Base-by-base conservation (phyloP, 352 stramenopile species). In the Phytophthora fragariae region DNA sequence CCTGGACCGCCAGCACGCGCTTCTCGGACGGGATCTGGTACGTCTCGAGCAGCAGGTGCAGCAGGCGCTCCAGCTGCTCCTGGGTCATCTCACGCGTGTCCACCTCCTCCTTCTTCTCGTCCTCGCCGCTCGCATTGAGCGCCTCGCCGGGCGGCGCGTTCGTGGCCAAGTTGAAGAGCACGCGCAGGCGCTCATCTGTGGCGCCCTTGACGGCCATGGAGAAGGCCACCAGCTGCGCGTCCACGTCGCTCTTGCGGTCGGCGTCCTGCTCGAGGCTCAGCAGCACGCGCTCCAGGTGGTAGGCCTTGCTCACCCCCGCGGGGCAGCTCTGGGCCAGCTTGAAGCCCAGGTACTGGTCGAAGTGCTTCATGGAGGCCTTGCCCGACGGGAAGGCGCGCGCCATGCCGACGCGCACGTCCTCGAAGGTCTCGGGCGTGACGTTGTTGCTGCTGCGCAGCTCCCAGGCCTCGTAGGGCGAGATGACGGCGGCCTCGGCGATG, bases 1-100 rank as follows among this genome's bases (percentile, higher is more conserved):
- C 88, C 3, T 81, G 65, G 19, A 91, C 59, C 11, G 85, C 73
- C 15, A 94, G 64, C 59, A 96, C 88, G 41, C 89, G 89, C 70
- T 96, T 96, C 70, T 96, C 89, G 2, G 89, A 94, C 57, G 89
- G 89, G 56, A 96, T 83, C 72, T 96, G 89, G 65, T 92, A 94
- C 64, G 89, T 96, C 68, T 88, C 65, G 24, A 94, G 68, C 49
- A 96, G 67, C 57, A 94, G 54, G 27, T 90, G 84, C 50, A 94
- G 41, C 33, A 92, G 57, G 5, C 85, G 81, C 70, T 94, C 82
- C 8, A 94, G 57, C 68, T 94, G 77, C 19, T 77, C 74, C 54
- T 86, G 76, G 12, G 80, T 75, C 46, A 93, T 91, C 70, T 84
- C 82, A 15, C 82, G 77, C 33, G 83, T 78, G 7, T 82, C 75